Evolutionary conservation across 768 basidiomycete species (phyloP), one percentile per base, ranked within the genome.

Genomic region (Phylloporus sp.): DNA sequence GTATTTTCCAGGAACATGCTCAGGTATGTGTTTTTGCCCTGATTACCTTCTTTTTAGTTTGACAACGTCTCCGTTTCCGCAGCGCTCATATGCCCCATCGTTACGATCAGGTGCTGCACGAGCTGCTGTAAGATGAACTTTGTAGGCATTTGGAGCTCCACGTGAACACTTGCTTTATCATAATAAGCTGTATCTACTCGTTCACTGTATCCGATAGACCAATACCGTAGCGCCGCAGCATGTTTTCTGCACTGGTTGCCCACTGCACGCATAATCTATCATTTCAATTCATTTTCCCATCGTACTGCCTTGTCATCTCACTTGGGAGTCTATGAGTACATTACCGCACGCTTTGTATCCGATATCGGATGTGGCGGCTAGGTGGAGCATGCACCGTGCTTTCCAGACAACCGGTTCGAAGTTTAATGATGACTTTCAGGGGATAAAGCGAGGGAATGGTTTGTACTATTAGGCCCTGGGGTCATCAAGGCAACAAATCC

Each of bases 1-100:
- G 78, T 90, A 6, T 91, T 91, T 66, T 80, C 87, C 27, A 74
- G 74, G 62, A 84, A 87, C 60, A 91, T 92, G 90, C 70, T 92
- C 50, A 82, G 80, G 86, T 84, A 52, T 28, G 77, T 68, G 9
- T 13, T 21, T 17, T 51, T 51, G 39, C 11, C 33, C 34, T 23
- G 34, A n/a, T 9, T 13, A 1, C 37, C 8, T 31, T 38, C 22
- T 31, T 41, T n/a, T 29, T 29, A 7, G 15, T 46, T 36, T 18
- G 33, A 26, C 38, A 5, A 40, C 13, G 8, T 54, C 59, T 40
- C 33, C 20, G 13, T 27, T 34, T 29, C 26, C 48, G 22, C 53
- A 84, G 82, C 57, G 79, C 86, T 9, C 87, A 90, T 61, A 68
- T 89, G 68, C 86, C 89, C 18, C 82, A 91, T 58, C 82, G 84